Evolutionary conservation across 768 basidiomycete species (phyloP).

Genomic region (Lactarius sanguifluus): DNA sequence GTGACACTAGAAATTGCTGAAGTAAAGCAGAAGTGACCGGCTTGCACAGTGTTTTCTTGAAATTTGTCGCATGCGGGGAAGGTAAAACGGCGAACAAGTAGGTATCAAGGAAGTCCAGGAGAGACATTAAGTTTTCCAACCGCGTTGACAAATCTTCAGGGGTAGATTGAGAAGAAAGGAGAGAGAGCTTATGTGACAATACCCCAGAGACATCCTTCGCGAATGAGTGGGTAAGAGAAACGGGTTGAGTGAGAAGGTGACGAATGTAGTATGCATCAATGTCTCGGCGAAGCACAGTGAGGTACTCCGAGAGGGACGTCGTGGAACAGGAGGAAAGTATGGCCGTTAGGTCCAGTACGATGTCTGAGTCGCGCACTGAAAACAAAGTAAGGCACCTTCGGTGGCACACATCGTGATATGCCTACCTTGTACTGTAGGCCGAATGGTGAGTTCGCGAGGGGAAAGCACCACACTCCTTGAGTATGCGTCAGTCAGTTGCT

Average conservation of each 20-base stretch:
- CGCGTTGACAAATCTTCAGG: conserved; percentile 41
- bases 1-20: conserved; percentile 62
- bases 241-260: conserved; percentile 53
- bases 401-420: conserved; percentile 34
- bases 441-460: conserved; percentile 50
- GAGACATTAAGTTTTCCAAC: conserved; percentile 53
- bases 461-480: conserved; percentile 55
- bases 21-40: conserved; percentile 62
- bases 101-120: conserved; percentile 62
- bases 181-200: conserved; percentile 48
- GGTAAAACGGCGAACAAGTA: conserved; percentile 61
- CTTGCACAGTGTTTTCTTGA: conserved; percentile 59
- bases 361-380: conserved; percentile 58
- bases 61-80: conserved; percentile 41
- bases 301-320: conserved; percentile 52
- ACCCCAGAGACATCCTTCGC: conserved; percentile 38
- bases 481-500: conserved; percentile 71
- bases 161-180: conserved; percentile 47
- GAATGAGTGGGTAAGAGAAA: conserved; percentile 41
- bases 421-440: conserved; percentile 50
- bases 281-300: conserved; percentile 66
- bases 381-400: not conserved
- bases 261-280: conserved; percentile 60
- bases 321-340: conserved; percentile 61
- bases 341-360: conserved; percentile 49